These are phyloP conservation scores for Avena insularis DNA, from an alignment of 176 grass and related monocot species.

Conservation along the genomic window DNA sequence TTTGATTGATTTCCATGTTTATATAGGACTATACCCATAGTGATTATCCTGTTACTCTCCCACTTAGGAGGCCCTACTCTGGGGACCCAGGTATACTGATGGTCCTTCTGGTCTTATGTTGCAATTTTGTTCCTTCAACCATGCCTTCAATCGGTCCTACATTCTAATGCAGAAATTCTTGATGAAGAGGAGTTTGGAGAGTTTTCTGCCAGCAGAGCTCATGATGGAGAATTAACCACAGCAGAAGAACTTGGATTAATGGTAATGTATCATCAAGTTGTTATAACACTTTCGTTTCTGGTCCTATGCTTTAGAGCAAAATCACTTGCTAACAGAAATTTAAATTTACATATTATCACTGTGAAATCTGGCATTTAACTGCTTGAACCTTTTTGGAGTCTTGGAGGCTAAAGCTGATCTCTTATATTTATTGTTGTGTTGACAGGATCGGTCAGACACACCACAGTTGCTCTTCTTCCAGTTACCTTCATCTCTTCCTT, in stretches of 20 bases:
- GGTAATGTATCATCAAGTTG: conserved; percentile 41
- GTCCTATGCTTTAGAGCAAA: neutral
- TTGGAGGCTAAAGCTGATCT: neutral
- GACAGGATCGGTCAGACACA: conserved; percentile 44
- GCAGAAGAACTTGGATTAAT: conserved; percentile 66
- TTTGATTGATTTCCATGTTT: conserved; percentile 22
- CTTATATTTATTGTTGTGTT: conserved; percentile 41
- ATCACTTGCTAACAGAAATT: neutral
- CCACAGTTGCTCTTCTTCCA: conserved; percentile 63
- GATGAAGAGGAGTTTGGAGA: conserved; percentile 76
- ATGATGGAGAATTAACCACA: conserved; percentile 45
- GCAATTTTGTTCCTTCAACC: conserved; percentile 18
- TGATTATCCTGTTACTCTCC: conserved; percentile 73
- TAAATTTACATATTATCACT: neutral
- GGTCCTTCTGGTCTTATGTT: conserved; percentile 12
- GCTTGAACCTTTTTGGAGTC: neutral
- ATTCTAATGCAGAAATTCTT: conserved; percentile 66
- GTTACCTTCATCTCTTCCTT: conserved; percentile 65
- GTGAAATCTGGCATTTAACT: neutral
- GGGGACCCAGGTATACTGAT: conserved; percentile 69
- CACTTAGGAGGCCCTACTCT: conserved; percentile 62
- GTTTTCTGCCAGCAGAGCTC: conserved; percentile 43
- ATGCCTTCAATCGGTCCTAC: neutral
- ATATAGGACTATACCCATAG: conserved; percentile 64
- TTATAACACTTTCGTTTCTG: conserved; percentile 31